Evolutionary conservation across 768 basidiomycete species (phyloP).

Genomic region (Lentinula boryana): DNA sequence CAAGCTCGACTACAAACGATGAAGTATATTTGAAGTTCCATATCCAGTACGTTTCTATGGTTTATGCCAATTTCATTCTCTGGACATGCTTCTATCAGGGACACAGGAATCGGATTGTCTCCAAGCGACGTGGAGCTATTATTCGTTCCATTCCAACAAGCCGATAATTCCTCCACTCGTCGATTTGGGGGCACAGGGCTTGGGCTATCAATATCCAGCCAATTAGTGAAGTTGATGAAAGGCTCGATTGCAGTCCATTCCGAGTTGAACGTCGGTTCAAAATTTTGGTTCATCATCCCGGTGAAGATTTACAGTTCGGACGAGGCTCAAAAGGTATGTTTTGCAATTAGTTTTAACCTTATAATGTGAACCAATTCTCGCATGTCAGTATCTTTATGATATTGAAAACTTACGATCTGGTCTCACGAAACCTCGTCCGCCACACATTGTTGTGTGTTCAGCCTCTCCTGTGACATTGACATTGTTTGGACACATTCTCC

Average conservation of each 20-base stretch:
- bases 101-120: constrained; percentile 69
- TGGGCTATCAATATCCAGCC: constrained; percentile 68
- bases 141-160: constrained; percentile 74
- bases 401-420: constrained; percentile 39
- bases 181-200: constrained; percentile 76
- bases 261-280: constrained; percentile 55
- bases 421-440: constrained; percentile 40
- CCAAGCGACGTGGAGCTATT: constrained; percentile 59
- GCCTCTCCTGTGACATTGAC: constrained; percentile 50
- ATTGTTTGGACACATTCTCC: constrained; percentile 52
- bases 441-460: constrained; percentile 52
- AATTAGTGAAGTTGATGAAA: constrained; percentile 71
- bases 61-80: background rate
- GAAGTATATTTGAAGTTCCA: constrained; percentile 58
- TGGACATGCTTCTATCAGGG: constrained; percentile 28
- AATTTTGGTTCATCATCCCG: constrained; percentile 72
- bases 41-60: constrained; percentile 40
- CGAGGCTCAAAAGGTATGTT: constrained; percentile 49
- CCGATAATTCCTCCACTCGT: constrained; percentile 73
- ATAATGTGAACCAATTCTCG: background rate
- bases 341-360: background rate
- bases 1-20: constrained; percentile 19
- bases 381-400: constrained; percentile 37
- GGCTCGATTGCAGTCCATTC: constrained; percentile 69
- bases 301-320: constrained; percentile 50